Evolutionary conservation across 2,329 filamentous ascomycete genomes (phyloP).

Genomic region (Arthrinium puccinioides): DNA sequence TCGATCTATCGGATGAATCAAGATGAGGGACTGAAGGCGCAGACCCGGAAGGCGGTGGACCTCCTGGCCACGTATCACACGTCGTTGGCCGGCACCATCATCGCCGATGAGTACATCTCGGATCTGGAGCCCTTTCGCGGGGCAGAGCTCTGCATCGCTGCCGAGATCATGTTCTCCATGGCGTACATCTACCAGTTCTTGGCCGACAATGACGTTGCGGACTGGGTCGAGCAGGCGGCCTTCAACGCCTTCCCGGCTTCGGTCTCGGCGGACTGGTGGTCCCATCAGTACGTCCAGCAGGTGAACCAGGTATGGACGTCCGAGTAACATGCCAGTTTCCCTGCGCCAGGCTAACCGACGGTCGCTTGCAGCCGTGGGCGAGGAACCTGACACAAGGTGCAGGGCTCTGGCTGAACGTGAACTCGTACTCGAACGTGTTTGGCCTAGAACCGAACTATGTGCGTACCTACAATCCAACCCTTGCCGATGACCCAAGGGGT

Average conservation of each 20-base stretch:
- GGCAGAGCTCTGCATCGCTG: conserved; percentile 23
- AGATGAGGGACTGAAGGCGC: conserved; percentile 25
- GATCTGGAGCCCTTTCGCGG: conserved; percentile 27
- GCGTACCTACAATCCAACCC: too few species aligned
- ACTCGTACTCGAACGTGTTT: conserved; percentile 36
- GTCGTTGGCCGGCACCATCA: conserved; percentile 31
- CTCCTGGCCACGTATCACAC: conserved; percentile 30
- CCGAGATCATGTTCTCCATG: conserved; percentile 22
- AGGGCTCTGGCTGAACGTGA: conserved; percentile 37
- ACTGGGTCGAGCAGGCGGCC: conserved; percentile 38
- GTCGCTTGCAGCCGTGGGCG: conserved; percentile 31
- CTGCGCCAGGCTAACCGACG: too few species aligned
- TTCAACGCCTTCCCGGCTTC: conserved; percentile 46
- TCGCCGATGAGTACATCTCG: conserved; percentile 32
- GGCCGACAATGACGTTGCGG: conserved; percentile 29
- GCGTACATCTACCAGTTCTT: conserved; percentile 19
- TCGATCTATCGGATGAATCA: conserved; percentile 32
- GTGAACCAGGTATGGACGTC: conserved; percentile 37
- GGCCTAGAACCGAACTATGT: conserved; percentile 43
- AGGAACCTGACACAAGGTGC: conserved; percentile 25
- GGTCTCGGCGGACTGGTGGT: conserved; percentile 45
- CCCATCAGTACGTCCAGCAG: conserved; percentile 45
- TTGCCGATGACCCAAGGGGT: conserved; percentile 1
- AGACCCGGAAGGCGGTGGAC: conserved; percentile 28
- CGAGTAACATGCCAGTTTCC: too few species aligned